These are phyloP conservation scores for Conticribra weissflogii DNA, from an alignment of 108 stramenopile genomes.

Conservation along the genomic window DNA sequence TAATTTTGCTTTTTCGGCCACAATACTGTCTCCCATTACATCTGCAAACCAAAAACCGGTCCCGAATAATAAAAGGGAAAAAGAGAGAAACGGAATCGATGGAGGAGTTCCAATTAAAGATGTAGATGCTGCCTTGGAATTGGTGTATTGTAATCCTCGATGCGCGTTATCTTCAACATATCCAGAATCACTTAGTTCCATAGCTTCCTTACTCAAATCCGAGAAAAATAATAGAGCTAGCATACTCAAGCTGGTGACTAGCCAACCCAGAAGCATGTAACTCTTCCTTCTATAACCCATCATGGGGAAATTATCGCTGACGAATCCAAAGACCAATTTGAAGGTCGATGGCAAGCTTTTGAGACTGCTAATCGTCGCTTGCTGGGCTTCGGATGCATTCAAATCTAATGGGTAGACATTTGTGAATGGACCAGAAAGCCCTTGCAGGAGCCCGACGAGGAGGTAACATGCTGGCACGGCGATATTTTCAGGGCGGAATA, in stretches of 20 bases:
- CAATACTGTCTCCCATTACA: conserved; percentile 86
- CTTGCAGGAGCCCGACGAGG: conserved; percentile 76
- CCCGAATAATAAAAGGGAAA: conserved; percentile 62
- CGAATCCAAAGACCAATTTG: conserved; percentile 80
- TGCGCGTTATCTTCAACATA: conserved; percentile 7
- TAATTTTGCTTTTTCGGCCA: conserved; percentile 88
- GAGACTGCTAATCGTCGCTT: conserved; percentile 66
- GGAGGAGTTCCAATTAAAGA: conserved; percentile 47
- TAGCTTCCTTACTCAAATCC: conserved; percentile 49
- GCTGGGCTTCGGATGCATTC: conserved; percentile 81
- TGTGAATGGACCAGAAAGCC: conserved; percentile 73
- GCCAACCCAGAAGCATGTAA: conserved; percentile 84
- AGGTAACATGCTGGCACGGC: conserved; percentile 86
- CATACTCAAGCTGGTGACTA: conserved; percentile 60
- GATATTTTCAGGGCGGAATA: conserved; percentile 78
- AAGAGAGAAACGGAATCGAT: conserved; percentile 61
- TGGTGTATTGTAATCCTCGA: conserved; percentile 23
- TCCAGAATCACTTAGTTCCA: conserved; percentile 32
- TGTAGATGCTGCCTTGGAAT: neutral
- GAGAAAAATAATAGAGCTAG: conserved; percentile 48
- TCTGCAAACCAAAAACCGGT: conserved; percentile 88
- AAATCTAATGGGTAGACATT: conserved; percentile 85
- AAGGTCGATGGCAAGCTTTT: conserved; percentile 72
- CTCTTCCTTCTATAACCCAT: conserved; percentile 76
- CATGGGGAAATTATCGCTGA: conserved; percentile 74